Evolutionary conservation across 1,284 basidiomycete genomes (phyloP).

Genomic region (Cutaneotrichosporon curvatum): DNA sequence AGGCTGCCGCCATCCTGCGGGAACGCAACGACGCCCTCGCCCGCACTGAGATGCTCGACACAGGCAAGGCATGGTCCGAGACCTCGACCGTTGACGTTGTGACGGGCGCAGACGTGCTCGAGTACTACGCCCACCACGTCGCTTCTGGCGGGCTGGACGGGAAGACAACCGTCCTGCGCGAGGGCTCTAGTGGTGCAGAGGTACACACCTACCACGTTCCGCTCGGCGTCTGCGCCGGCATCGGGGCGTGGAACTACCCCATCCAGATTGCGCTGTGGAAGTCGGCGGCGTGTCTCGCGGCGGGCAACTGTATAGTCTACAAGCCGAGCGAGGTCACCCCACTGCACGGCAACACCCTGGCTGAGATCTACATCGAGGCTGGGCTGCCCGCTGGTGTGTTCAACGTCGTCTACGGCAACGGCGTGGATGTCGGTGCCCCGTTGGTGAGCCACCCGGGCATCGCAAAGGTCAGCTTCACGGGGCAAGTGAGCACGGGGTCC

Average conservation of each 20-base stretch:
- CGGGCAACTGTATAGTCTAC: slow-evolving; percentile 19
- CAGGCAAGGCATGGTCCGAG: slow-evolving; percentile 16
- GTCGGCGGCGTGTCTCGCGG: slow-evolving; percentile 13
- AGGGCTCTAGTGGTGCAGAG: slow-evolving; percentile 1
- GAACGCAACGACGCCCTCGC: slow-evolving; percentile 17
- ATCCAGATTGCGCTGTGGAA: slow-evolving; percentile 19
- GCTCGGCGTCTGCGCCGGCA: slow-evolving; percentile 20
- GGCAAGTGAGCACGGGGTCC: slow-evolving; percentile 12
- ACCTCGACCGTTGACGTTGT: slow-evolving; percentile 13
- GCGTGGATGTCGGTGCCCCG: slow-evolving; percentile 7
- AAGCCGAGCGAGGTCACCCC: slow-evolving; percentile 18
- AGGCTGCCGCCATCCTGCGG: slow-evolving; percentile 10
- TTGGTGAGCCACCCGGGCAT: slow-evolving; percentile 11
- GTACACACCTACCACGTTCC: slow-evolving; percentile 18
- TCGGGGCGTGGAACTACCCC: slow-evolving; percentile 25
- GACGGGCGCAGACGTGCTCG: slow-evolving; percentile 15
- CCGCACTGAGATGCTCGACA: slow-evolving; percentile 15
- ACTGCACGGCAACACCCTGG: slow-evolving; percentile 14
- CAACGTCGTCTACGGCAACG: slow-evolving; percentile 18
- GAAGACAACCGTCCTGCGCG: slow-evolving; percentile 11
- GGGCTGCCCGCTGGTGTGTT: slow-evolving; percentile 14
- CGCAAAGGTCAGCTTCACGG: slow-evolving; percentile 19
- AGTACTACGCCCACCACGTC: slow-evolving; percentile 17
- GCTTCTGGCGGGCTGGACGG: slow-evolving; percentile 16
- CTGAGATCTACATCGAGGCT: slow-evolving; percentile 12